These are phyloP conservation scores for Strigomonas galati DNA, from an alignment of 208 protist genomes.

Conservation along the genomic window DNA sequence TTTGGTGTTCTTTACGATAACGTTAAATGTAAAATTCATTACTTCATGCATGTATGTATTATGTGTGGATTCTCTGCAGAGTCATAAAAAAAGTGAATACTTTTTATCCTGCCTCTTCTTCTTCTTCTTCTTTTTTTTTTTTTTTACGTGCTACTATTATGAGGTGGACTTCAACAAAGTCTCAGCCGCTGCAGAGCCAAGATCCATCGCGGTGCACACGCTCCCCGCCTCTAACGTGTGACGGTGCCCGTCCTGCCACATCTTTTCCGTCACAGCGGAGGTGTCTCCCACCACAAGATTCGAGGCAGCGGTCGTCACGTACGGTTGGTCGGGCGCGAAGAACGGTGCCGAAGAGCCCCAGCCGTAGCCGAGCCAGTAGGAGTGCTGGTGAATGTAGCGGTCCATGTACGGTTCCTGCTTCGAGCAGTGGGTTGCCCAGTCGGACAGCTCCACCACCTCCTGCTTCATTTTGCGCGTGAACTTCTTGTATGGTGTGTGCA, in stretches of 20 bases:
- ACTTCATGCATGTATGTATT: too few relatives aligned
- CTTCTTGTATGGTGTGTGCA: conserved; percentile 47
- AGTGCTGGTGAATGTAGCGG: conserved; percentile 59
- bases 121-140: too few relatives aligned
- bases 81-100: too few relatives aligned
- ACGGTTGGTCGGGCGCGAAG: conserved; percentile 21
- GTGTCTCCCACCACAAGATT: conserved; percentile 73
- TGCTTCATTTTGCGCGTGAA: conserved; percentile 27
- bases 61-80: too few relatives aligned
- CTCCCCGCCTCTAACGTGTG: conserved; percentile 51
- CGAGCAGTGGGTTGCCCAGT: conserved; percentile 33
- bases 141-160: too few relatives aligned
- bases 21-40: too few relatives aligned
- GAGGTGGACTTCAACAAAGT: conserved; percentile 16
- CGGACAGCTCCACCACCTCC: conserved; percentile 36
- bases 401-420: conserved; percentile 52
- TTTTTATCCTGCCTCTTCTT: too few relatives aligned
- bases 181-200: conserved; percentile 37
- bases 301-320: conserved; percentile 21
- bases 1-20: too few relatives aligned
- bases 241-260: conserved; percentile 26
- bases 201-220: conserved; percentile 47
- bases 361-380: conserved; percentile 79
- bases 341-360: conserved; percentile 55
- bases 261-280: conserved; percentile 44